Conservation (phyloP, 2,329 filamentous ascomycete genomes). For the Colletotrichum sp. region DNA sequence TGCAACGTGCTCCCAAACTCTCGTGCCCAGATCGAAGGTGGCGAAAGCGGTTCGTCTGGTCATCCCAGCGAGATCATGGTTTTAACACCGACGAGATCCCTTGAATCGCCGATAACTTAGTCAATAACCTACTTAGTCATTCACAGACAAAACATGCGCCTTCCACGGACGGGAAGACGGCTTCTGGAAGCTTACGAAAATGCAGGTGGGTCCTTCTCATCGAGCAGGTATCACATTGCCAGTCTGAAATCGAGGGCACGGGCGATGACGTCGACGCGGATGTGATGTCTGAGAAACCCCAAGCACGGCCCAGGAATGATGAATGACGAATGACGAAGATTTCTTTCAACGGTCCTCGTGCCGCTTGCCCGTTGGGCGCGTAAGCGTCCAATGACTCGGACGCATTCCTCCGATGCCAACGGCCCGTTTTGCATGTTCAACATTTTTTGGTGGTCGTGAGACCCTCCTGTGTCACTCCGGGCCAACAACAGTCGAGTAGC, state of each 20-base stretch:
- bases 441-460: background rate
- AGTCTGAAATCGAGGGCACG: background rate
- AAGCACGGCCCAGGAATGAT: background rate
- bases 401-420: background rate
- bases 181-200: background rate
- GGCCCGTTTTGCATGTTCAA: background rate
- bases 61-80: background rate
- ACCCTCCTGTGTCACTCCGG: background rate
- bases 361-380: background rate
- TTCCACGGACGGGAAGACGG: background rate
- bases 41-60: background rate
- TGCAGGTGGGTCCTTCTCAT: background rate
- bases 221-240: conserved; percentile 3
- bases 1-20: background rate
- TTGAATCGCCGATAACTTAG: background rate
- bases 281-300: background rate
- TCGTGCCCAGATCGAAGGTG: background rate
- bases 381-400: background rate
- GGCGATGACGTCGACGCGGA: background rate
- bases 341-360: background rate
- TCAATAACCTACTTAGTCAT: background rate
- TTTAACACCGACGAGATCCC: background rate
- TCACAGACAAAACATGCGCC: fast-evolving
- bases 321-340: background rate
- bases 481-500: background rate